Evolutionary conservation across 1,139 yeast species (phyloP).

Genomic region (Debaryomycetaceae sp.): DNA sequence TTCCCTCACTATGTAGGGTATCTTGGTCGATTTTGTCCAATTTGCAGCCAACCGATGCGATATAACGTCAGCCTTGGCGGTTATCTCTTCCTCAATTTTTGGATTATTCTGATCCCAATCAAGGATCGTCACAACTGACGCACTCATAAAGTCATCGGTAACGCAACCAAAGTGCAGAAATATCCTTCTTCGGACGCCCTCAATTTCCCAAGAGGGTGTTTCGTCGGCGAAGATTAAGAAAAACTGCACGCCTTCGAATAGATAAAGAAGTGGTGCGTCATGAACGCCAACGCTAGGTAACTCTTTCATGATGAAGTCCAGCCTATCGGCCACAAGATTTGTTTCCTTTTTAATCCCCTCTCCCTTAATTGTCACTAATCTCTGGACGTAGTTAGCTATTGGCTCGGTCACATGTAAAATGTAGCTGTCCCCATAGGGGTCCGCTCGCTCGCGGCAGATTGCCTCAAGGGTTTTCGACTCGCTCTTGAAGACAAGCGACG

Average conservation of each 20-base stretch:
- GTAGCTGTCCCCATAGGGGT: slow-evolving; percentile 54
- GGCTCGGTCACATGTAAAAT: slow-evolving; percentile 18
- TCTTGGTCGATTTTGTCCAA: slow-evolving; percentile 16
- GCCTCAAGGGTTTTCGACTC: slow-evolving; percentile 14
- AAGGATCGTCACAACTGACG: slow-evolving; percentile 25
- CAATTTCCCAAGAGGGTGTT: slow-evolving; percentile 7
- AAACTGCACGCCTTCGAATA: slow-evolving; percentile 12
- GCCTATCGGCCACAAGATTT: background rate
- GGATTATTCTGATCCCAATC: slow-evolving; percentile 8
- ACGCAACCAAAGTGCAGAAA: slow-evolving; percentile 30
- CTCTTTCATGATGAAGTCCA: background rate
- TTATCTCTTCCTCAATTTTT: slow-evolving; percentile 8
- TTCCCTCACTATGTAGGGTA: slow-evolving; percentile 47
- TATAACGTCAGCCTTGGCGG: slow-evolving; percentile 11
- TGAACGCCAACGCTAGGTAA: slow-evolving; percentile 2
- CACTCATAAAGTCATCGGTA: slow-evolving; percentile 11
- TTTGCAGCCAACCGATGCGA: slow-evolving; percentile 18
- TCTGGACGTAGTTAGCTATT: slow-evolving; percentile 5
- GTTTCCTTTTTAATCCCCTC: slow-evolving; percentile 5
- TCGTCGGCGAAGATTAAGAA: slow-evolving; percentile 17
- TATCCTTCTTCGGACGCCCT: slow-evolving; percentile 19
- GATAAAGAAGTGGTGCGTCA: slow-evolving; percentile 3
- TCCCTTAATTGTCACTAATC: slow-evolving; percentile 2
- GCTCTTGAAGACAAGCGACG: slow-evolving; percentile 43
- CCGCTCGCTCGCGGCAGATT: slow-evolving; percentile 27